These are phyloP conservation scores for Citrus australasica DNA, from an alignment of 345 rosid species.

Conservation along the genomic window DNA sequence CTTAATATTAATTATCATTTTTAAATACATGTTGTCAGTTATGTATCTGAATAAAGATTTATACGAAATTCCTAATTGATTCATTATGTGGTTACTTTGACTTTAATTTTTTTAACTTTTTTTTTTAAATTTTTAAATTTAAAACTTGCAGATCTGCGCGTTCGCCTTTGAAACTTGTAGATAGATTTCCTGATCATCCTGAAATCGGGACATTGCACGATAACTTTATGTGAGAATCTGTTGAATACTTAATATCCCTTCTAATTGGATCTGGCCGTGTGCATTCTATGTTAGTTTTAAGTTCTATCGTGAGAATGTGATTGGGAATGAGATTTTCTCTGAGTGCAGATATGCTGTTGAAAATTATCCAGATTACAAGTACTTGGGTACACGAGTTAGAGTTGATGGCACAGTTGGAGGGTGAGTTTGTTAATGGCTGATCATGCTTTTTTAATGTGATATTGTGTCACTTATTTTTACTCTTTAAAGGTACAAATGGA, in stretches of 20 bases:
- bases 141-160: slow-evolving; percentile 49
- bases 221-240: slow-evolving; percentile 55
- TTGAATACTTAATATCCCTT: not conserved
- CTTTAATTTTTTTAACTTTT: not conserved
- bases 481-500: slow-evolving; percentile 73
- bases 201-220: slow-evolving; percentile 78
- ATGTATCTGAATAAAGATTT: not conserved
- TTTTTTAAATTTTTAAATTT: not conserved
- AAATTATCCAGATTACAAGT: slow-evolving; percentile 58
- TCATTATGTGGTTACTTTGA: not conserved
- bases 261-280: not conserved
- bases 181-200: slow-evolving; percentile 67
- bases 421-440: slow-evolving; percentile 41
- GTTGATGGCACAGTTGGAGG: slow-evolving; percentile 74
- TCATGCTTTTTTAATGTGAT: not conserved
- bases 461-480: slow-evolving; percentile 5
- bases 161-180: slow-evolving; percentile 57
- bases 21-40: not conserved
- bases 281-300: not conserved
- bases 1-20: not conserved
- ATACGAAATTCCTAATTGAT: not conserved
- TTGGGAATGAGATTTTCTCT: not conserved
- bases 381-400: slow-evolving; percentile 69
- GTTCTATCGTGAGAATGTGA: not conserved
- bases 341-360: slow-evolving; percentile 56